Percentiles rank a stretch among this genome's conserved stretches.
Evolutionary conservation across 2,329 filamentous ascomycete genomes (phyloP).

Genomic region (Alternaria consortialis): DNA sequence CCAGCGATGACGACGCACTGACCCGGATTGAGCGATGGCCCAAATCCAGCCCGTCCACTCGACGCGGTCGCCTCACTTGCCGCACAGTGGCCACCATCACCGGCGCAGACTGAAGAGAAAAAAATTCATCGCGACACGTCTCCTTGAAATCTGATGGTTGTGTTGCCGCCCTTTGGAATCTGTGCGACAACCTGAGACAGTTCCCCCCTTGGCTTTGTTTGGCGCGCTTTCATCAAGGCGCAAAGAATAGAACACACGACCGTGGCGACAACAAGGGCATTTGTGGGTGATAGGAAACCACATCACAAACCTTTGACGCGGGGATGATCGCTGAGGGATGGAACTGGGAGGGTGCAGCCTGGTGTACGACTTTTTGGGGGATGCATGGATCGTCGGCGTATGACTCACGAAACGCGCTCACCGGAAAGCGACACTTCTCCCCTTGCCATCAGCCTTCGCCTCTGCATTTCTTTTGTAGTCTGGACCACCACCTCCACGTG

Average conservation of each 20-base stretch:
- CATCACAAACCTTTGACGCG: constrained; percentile 8
- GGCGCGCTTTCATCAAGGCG: constrained; percentile 3
- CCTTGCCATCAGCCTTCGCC: constrained; percentile 20
- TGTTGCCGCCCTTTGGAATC: constrained; percentile 29
- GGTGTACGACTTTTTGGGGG: constrained; percentile 20
- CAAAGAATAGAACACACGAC: constrained; percentile 17
- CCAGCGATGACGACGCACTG: constrained; percentile 38
- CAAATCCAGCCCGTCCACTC: constrained; percentile 29
- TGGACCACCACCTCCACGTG: background rate
- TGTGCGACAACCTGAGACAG: constrained; percentile 29
- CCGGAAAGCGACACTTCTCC: constrained; percentile 27
- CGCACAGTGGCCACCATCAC: constrained; percentile 18
- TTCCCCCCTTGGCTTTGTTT: constrained; percentile 21
- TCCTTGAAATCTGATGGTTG: constrained; percentile 5
- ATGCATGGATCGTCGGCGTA: constrained; percentile 25
- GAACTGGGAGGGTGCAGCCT: constrained; percentile 15
- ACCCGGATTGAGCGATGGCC: constrained; percentile 28
- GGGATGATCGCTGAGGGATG: constrained; percentile 5
- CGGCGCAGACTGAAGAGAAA: constrained; percentile 23
- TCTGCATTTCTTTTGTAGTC: constrained; percentile 8
- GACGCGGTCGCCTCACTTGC: constrained; percentile 35
- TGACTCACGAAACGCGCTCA: constrained; percentile 35
- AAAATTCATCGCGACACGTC: constrained; percentile 22
- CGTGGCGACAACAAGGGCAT: constrained; percentile 10
- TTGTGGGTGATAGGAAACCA: constrained; percentile 9